Evolutionary conservation across 2,329 filamentous ascomycete species (phyloP), one percentile per base, ranked within the genome.

Genomic region (Dryadomyces quercus-mongolicae): DNA sequence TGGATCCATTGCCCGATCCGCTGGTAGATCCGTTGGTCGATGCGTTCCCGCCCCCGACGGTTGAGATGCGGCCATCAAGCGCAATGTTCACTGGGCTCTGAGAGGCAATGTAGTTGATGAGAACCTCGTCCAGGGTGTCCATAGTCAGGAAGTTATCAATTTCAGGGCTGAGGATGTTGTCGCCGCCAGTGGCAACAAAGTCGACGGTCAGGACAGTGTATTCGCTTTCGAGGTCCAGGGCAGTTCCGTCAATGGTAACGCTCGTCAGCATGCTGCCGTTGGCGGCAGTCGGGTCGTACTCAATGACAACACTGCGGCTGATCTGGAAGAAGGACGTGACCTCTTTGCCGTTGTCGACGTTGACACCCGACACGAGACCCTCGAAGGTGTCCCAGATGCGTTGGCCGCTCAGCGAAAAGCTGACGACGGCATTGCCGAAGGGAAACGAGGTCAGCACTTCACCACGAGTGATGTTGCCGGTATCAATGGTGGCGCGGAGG

Each of bases 401-500:
- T 9, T 73, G 67, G 18, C 82, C 82, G 0, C 68, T 68, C 57
- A 78, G 71, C 0, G 63, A 67, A 16, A 84, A 65, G 60, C 84
- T 78, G 9, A 82, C 80, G 20, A 85, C 71, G 47, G 80, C 71
- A 65, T 85, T 85, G 54, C 78, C 77, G 58, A 85, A 85, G 43
- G 82, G 82, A 66, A 85, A 85, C 0, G 79, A 74, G 0, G 79
- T 84, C 2, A 84, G 69, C 5, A 85, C 76, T 57, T 82, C 75
- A 53, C 81, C 81, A 40, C 80, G 77, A 3, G 81, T 85, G 62
- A 85, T 76, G 53, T 76, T 66, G 10, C 82, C 82, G 18, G 68
- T 64, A 45, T 81, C 79, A 52, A 85, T 85, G 40, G 76, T 78
- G 3, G 81, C 79, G 20, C 82, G 80, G 52, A 85, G 74, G 31